A percentile compares a stretch with the other conserved stretches of the same genome.
phyloP scores from a whole-genome alignment of 2,329 filamentous ascomycete genomes.

The Diaporthe sp. region DNA sequence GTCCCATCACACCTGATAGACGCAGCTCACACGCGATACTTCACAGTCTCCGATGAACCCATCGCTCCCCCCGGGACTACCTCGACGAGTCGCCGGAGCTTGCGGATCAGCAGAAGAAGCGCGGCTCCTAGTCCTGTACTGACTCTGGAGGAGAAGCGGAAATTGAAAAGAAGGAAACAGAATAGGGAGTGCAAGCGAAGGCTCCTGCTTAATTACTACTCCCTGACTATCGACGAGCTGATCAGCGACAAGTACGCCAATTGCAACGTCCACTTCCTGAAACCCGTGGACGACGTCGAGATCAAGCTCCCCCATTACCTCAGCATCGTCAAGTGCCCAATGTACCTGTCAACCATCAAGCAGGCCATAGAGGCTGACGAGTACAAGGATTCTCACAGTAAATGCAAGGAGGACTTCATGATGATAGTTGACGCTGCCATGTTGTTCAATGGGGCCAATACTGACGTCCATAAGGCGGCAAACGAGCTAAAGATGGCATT shows the following conservation, averaged over 20 bases:
- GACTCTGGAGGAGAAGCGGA: neutral
- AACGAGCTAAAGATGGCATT: slow-evolving; percentile 82
- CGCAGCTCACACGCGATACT: neutral
- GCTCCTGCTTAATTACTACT: neutral
- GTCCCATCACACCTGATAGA: neutral
- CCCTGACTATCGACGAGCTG: neutral
- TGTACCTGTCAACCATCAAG: slow-evolving; percentile 88
- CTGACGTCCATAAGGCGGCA: slow-evolving; percentile 80
- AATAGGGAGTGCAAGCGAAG: neutral
- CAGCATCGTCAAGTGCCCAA: slow-evolving; percentile 93
- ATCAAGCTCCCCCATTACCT: slow-evolving; percentile 94
- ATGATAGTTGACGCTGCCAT: slow-evolving; percentile 91
- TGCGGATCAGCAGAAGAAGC: neutral
- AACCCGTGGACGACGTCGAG: slow-evolving; percentile 91
- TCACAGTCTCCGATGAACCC: too few species aligned
- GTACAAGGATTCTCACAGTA: slow-evolving; percentile 75
- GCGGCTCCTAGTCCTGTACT: too few species aligned
- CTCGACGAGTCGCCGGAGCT: neutral
- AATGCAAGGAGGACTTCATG: slow-evolving; percentile 86
- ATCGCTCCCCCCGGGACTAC: neutral
- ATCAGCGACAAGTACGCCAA: neutral
- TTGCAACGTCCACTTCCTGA: slow-evolving; percentile 69
- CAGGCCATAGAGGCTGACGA: slow-evolving; percentile 82
- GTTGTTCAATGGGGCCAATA: slow-evolving; percentile 84
- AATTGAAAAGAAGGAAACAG: neutral